A percentile compares a stretch with the other conserved stretches of the same genome.
These are phyloP conservation scores for Fusarium humuli DNA, from an alignment of 2,329 filamentous ascomycete genomes.

Conservation along the genomic window DNA sequence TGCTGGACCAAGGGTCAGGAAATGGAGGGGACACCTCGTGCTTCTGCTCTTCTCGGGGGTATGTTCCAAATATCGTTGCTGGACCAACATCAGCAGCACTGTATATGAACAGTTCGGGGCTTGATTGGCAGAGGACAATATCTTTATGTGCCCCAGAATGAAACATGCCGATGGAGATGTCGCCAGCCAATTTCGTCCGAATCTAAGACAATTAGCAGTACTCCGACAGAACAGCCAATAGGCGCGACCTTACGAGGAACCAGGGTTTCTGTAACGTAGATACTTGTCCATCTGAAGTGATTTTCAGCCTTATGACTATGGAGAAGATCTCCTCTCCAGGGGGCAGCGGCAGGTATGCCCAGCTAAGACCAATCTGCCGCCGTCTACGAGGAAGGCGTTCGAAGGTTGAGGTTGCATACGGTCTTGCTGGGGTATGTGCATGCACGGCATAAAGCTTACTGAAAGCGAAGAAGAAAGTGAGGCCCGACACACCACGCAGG, in stretches of 20 bases:
- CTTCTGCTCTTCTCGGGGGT: neutral
- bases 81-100: conserved; percentile 12
- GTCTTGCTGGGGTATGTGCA: neutral
- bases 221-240: rapidly evolving
- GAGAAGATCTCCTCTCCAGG: conserved; percentile 6
- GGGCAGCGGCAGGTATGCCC: conserved; percentile 12
- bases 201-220: neutral
- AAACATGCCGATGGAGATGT: conserved; percentile 7
- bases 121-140: conserved; percentile 14
- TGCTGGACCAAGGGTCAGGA: neutral
- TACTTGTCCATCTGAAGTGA: neutral
- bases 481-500: conserved; percentile 8
- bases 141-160: conserved; percentile 8
- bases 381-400: neutral
- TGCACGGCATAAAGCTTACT: conserved; percentile 28
- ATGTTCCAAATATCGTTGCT: conserved; percentile 22
- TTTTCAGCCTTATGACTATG: neutral
- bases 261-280: conserved; percentile 14
- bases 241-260: neutral
- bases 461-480: conserved; percentile 24
- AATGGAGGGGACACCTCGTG: neutral
- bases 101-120: conserved; percentile 8
- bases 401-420: neutral
- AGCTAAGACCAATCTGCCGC: neutral
- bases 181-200: conserved; percentile 18